Conservation (phyloP, 1,284 basidiomycete genomes). For the Tausonia pullulans region DNA sequence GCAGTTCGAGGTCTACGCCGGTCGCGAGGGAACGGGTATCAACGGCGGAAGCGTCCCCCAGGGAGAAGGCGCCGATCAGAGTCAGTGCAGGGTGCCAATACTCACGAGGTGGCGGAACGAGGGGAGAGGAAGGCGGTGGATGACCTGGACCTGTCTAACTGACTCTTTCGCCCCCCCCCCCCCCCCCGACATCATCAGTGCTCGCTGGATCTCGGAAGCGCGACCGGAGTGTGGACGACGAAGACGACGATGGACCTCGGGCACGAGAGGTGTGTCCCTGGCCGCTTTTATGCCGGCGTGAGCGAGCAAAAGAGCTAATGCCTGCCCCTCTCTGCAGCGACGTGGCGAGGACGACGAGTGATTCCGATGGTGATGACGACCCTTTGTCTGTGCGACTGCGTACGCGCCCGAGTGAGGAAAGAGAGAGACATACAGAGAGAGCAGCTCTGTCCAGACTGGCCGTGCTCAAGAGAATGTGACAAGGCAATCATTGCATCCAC, state of each 20-base stretch:
- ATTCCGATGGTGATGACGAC: too few species aligned
- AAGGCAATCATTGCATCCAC: too few species aligned
- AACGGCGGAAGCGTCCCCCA: conserved; percentile 62
- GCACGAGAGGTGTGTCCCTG: not conserved
- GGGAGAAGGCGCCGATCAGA: conserved; percentile 29
- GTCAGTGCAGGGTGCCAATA: not conserved
- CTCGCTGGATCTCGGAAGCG: conserved; percentile 7
- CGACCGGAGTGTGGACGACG: conserved; percentile 12
- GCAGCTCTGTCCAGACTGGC: too few species aligned
- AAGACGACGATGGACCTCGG: conserved; percentile 2
- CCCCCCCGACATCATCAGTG: not conserved
- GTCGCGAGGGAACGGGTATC: conserved; percentile 62
- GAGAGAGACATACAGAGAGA: too few species aligned
- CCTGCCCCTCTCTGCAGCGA: not conserved
- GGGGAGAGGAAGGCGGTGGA: not conserved
- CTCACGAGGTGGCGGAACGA: not conserved
- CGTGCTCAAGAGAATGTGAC: too few species aligned
- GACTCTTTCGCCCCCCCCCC: not conserved
- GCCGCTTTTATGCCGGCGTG: not conserved
- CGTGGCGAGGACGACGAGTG: conserved; percentile 7
- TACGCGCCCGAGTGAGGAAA: too few species aligned
- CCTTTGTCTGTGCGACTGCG: too few species aligned
- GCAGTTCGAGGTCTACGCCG: conserved; percentile 76
- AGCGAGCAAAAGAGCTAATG: not conserved
- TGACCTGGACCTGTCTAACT: not conserved